Conservation (phyloP, 2,329 filamentous ascomycete species). For the Didymella glomerata region DNA sequence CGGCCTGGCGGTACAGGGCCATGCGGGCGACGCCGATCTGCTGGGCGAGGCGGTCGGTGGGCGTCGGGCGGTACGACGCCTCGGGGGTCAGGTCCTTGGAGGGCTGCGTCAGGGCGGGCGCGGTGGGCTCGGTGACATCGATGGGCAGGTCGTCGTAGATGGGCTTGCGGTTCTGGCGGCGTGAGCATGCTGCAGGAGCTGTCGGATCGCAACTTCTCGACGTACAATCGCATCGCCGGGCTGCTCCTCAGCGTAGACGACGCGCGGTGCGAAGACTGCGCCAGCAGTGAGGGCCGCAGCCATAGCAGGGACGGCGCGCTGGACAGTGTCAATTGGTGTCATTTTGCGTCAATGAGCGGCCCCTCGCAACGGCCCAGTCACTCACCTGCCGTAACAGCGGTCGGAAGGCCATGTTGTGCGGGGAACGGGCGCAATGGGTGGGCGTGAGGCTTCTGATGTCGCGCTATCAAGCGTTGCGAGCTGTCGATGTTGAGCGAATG, state of each 20-base stretch:
- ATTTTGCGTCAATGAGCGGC: constrained; percentile 16
- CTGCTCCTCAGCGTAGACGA: constrained; percentile 59
- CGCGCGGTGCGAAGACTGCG: constrained; percentile 57
- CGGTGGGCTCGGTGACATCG: constrained; percentile 50
- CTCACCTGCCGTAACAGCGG: constrained; percentile 62
- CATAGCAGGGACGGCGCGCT: constrained; percentile 60
- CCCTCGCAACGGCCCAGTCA: not conserved
- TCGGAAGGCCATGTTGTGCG: constrained; percentile 61
- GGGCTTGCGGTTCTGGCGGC: constrained; percentile 59
- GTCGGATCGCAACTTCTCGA: not conserved
- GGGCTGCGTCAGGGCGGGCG: constrained; percentile 43
- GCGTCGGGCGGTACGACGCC: constrained; percentile 66
- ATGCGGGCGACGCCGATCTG: constrained; percentile 84
- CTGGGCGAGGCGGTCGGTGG: constrained; percentile 86
- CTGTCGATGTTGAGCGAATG: not conserved
- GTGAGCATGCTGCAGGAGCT: not conserved
- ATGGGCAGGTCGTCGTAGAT: constrained; percentile 76
- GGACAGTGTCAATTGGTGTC: constrained; percentile 14
- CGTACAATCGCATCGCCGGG: constrained; percentile 24
- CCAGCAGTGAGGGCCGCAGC: constrained; percentile 55
- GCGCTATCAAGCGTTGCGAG: constrained; percentile 25
- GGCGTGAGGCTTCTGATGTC: constrained; percentile 31
- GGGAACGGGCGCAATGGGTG: constrained; percentile 47
- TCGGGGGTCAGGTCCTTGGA: constrained; percentile 39
- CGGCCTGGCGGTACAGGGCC: constrained; percentile 78